Conservation (phyloP, 106 monocot genomes). For the Allium sativum region DNA sequence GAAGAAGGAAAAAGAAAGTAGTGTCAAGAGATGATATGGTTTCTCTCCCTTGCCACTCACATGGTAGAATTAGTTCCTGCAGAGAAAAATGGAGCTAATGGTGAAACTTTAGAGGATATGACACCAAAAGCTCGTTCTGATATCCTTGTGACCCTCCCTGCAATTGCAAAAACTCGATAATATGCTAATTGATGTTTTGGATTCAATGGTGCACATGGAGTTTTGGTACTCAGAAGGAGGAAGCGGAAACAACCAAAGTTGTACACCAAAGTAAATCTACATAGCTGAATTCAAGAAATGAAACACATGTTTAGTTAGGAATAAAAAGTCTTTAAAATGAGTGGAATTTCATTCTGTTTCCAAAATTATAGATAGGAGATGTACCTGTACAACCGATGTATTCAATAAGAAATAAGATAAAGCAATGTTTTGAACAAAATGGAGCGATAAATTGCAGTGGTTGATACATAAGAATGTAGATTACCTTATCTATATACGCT, state of each 20-base stretch:
- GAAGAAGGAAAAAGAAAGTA: constrained; percentile 75
- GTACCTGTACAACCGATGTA: no score
- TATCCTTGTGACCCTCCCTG: constrained; percentile 72
- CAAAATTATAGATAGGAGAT: no score
- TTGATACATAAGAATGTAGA: no score
- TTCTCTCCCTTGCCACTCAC: constrained; percentile 79
- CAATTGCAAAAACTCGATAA: constrained; percentile 89
- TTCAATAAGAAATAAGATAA: no score
- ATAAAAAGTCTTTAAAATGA: no score
- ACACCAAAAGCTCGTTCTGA: constrained; percentile 79
- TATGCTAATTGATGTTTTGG: constrained; percentile 85
- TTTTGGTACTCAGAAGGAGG: constrained; percentile 75
- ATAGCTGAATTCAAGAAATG: no score
- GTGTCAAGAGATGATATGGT: constrained; percentile 87
- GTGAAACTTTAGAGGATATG: constrained; percentile 84
- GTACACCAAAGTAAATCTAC: no score
- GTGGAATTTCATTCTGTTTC: no score
- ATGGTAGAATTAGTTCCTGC: constrained; percentile 95
- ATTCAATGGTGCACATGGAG: constrained; percentile 77
- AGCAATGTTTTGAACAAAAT: no score
- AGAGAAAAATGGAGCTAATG: constrained; percentile 69
- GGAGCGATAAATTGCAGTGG: no score
- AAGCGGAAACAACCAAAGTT: constrained; percentile 4
- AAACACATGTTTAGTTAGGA: no score
- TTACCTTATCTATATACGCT: no score